A percentile compares a stretch with the other conserved stretches of the same genome.
Conservation (phyloP, 1,284 basidiomycete genomes). For the Quambalaria eucalypti region DNA sequence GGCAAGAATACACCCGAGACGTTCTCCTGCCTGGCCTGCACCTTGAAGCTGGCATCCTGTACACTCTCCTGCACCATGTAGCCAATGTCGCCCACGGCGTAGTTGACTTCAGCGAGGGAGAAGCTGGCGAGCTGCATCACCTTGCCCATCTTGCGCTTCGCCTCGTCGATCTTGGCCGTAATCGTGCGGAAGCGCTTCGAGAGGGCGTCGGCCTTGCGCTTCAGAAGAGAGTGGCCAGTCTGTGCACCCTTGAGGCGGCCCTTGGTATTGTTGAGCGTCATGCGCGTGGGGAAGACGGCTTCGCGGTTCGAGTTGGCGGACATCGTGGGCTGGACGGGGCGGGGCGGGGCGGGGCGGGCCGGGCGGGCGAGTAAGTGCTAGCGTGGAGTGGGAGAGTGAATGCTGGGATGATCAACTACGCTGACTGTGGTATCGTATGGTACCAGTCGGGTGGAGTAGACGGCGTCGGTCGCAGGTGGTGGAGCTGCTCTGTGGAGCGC, state of each 20-base stretch:
- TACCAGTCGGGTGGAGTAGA: no score
- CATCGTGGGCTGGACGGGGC: conserved; percentile 59
- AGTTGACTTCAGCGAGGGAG: conserved; percentile 95
- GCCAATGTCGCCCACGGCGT: conserved; percentile 83
- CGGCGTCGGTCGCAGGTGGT: no score
- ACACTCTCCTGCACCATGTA: conserved; percentile 59
- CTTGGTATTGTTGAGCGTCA: conserved; percentile 76
- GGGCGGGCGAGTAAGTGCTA: no score
- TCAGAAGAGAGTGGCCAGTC: conserved; percentile 90
- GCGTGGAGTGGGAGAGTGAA: no score
- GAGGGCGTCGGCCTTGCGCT: conserved; percentile 93
- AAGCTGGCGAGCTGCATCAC: conserved; percentile 98
- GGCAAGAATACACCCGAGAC: conserved; percentile 96
- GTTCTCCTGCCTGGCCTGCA: conserved; percentile 93
- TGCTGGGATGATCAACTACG: no score
- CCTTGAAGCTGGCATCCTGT: conserved; percentile 71
- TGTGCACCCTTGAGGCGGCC: conserved; percentile 88
- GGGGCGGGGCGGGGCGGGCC: no score
- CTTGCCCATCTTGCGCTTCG: conserved; percentile 96
- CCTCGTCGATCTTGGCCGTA: conserved; percentile 64
- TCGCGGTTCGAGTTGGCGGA: conserved; percentile 79
- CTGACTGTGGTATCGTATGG: no score
- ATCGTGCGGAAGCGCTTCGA: conserved; percentile 73
- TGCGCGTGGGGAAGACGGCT: conserved; percentile 68
- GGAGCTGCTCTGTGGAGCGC: no score